phyloP scores from a whole-genome alignment of 305 asterid species.

The Solanum hybrid region DNA sequence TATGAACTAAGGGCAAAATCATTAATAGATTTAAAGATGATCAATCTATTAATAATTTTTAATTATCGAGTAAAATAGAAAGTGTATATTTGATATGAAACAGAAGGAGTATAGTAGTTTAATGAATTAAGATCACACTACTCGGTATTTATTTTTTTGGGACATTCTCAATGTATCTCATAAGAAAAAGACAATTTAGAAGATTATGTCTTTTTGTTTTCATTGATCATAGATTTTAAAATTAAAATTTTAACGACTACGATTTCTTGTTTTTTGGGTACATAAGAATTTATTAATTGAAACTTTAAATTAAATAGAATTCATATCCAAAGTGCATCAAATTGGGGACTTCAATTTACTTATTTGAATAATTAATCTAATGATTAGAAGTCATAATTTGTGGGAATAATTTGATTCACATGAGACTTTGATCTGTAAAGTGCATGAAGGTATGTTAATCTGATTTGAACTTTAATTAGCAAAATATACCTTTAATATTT shows the following conservation, averaged over 20 bases:
- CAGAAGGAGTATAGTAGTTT: not conserved
- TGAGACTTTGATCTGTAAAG: not conserved
- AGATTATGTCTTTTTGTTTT: not conserved
- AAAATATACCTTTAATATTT: not conserved
- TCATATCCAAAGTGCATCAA: not conserved
- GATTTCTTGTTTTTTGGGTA: not conserved
- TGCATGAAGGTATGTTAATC: not conserved
- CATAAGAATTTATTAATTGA: not conserved
- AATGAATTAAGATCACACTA: too few relatives aligned
- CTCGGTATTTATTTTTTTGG: not conserved
- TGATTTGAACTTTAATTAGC: not conserved
- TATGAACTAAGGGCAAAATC: not conserved
- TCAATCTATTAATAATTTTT: too few relatives aligned
- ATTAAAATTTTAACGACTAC: too few relatives aligned
- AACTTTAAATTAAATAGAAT: too few relatives aligned
- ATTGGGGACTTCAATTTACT: not conserved
- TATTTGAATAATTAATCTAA: not conserved
- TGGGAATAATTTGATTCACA: not conserved
- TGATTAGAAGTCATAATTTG: not conserved
- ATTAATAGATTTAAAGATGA: too few relatives aligned
- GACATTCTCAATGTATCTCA: not conserved
- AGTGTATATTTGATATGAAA: too few relatives aligned
- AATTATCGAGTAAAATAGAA: not conserved
- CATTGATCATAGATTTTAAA: too few relatives aligned
- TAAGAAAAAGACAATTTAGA: not conserved